Evolutionary conservation across 371 early-diverging fungal genomes (phyloP).

Genomic region (Gilbertella persicaria): DNA sequence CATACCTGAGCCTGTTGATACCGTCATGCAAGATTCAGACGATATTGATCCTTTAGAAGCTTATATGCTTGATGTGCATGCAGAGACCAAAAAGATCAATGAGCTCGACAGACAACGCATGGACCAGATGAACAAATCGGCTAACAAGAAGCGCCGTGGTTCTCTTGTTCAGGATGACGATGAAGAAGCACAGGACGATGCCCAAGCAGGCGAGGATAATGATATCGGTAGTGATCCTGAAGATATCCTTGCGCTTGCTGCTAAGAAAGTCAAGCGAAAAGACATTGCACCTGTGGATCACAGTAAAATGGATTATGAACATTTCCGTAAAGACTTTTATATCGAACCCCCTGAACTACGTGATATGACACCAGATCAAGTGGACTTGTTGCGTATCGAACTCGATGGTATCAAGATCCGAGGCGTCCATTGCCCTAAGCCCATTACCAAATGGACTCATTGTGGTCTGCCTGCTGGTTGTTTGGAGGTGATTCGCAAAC

Average conservation of each 20-base stretch:
- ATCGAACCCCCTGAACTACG: conserved; percentile 93
- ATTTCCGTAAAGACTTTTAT: conserved; percentile 95
- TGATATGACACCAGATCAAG: conserved; percentile 82
- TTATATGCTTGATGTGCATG: conserved; percentile 82
- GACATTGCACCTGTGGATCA: conserved; percentile 93
- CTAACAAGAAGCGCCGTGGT: conserved; percentile 9
- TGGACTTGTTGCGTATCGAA: conserved; percentile 79
- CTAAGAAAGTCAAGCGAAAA: conserved; percentile 86
- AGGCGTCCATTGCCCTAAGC: conserved; percentile 88
- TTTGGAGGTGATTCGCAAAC: conserved; percentile 74
- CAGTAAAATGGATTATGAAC: conserved; percentile 79
- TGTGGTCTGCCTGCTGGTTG: conserved; percentile 84
- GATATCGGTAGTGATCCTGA: conserved; percentile 63
- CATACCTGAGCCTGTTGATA: conserved; percentile 4
- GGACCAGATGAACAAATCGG: conserved; percentile 24
- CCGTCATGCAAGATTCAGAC: conserved; percentile 25
- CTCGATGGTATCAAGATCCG: conserved; percentile 95
- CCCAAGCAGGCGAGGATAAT: conserved; percentile 38
- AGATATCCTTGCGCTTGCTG: conserved; percentile 83
- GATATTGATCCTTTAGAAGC: conserved; percentile 79
- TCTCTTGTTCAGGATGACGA: conserved; percentile 15
- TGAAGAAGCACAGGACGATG: conserved; percentile 11
- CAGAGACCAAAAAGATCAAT: conserved; percentile 71
- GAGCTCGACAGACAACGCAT: conserved; percentile 60
- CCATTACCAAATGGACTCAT: conserved; percentile 94